These are phyloP conservation scores for Fusarium citri DNA, from an alignment of 2,329 filamentous ascomycete genomes.

Conservation along the genomic window DNA sequence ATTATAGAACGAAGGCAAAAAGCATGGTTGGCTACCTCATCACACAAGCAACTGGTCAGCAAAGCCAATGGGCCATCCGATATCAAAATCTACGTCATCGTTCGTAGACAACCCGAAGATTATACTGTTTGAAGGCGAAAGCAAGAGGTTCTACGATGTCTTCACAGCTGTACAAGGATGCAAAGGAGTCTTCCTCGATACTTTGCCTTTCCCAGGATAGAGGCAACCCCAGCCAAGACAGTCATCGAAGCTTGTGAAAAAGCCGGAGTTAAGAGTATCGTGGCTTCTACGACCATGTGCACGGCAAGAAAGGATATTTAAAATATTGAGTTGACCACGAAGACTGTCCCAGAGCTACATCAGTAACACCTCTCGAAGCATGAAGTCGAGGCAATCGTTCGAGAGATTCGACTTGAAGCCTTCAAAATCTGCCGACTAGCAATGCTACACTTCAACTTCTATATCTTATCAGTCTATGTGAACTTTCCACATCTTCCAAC, in stretches of 20 bases:
- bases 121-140: background rate
- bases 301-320: too few relatives aligned
- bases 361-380: too few relatives aligned
- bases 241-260: background rate
- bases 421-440: background rate
- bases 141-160: too few relatives aligned
- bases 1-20: background rate
- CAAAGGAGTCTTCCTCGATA: background rate
- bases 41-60: background rate
- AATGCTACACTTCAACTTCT: background rate
- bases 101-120: background rate
- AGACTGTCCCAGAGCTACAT: too few relatives aligned
- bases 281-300: too few relatives aligned
- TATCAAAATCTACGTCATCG: background rate
- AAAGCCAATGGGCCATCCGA: background rate
- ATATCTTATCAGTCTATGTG: background rate
- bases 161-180: too few relatives aligned
- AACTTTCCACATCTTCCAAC: accelerated
- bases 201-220: background rate
- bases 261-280: too few relatives aligned
- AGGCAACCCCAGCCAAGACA: background rate
- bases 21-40: background rate
- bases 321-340: too few relatives aligned
- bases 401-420: too few relatives aligned
- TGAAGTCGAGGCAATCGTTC: too few relatives aligned